These are phyloP conservation scores for Oryza longistaminata DNA, from an alignment of 176 grass and related monocot species.

Conservation along the genomic window DNA sequence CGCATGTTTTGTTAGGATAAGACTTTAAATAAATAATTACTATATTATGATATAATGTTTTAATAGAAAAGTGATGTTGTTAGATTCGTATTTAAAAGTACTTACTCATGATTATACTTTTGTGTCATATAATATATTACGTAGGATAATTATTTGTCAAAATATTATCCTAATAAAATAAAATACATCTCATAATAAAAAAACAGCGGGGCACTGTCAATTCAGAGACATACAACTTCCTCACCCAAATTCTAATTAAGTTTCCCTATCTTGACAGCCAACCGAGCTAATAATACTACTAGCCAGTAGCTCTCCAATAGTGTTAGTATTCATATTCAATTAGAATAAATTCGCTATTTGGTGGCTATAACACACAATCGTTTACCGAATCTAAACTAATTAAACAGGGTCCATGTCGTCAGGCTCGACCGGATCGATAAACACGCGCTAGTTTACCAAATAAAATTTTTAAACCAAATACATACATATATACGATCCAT, in stretches of 20 bases:
- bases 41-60: no score
- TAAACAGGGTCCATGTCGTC: background rate
- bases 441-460: background rate
- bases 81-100: no score
- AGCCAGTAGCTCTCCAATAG: background rate
- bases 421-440: background rate
- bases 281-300: background rate
- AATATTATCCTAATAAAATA: no score
- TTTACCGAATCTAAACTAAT: constrained; percentile 6
- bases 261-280: background rate
- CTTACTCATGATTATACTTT: no score
- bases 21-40: no score
- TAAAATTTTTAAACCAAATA: background rate
- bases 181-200: no score
- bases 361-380: constrained; percentile 1
- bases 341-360: background rate
- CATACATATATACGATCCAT: background rate
- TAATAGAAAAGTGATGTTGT: no score
- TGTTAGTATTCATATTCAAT: background rate
- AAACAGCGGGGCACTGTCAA: background rate
- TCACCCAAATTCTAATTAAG: background rate
- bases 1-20: no score
- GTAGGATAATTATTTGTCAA: no score
- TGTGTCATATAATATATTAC: no score
- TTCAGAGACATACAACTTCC: constrained; percentile 1